These are phyloP conservation scores for Chrysoporthe puriensis DNA, from an alignment of 2,329 filamentous ascomycete species.

Conservation along the genomic window DNA sequence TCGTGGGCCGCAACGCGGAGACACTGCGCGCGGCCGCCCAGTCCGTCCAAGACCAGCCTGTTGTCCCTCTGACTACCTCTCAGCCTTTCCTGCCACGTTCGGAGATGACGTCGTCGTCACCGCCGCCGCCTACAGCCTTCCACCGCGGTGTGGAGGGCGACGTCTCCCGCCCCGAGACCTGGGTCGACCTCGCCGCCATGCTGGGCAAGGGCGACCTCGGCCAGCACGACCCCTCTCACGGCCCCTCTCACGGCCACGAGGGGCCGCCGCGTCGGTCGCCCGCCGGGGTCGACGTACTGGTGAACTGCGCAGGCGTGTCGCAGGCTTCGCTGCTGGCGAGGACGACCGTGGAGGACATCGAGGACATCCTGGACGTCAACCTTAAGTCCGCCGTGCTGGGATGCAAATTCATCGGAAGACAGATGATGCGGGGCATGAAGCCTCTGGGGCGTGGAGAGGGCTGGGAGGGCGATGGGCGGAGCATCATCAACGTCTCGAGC, in stretches of 20 bases:
- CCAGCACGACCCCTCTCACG: too few species aligned
- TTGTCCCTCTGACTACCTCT: background rate
- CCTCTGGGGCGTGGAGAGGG: slow-evolving; percentile 32
- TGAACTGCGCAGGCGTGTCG: slow-evolving; percentile 80
- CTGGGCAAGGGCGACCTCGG: slow-evolving; percentile 7
- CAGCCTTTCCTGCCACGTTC: background rate
- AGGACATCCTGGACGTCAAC: slow-evolving; percentile 69
- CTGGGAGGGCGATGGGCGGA: slow-evolving; percentile 39
- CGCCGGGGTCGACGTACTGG: slow-evolving; percentile 57
- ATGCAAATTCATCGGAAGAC: slow-evolving; percentile 56
- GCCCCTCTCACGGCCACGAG: background rate
- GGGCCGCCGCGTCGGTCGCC: background rate
- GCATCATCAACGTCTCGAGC: slow-evolving; percentile 82
- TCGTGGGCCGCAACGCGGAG: slow-evolving; percentile 61
- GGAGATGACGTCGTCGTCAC: background rate
- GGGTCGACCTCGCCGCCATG: slow-evolving; percentile 26
- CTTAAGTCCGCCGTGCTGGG: slow-evolving; percentile 67
- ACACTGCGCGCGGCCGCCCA: slow-evolving; percentile 47
- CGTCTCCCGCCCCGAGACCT: slow-evolving; percentile 30
- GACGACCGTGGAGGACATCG: slow-evolving; percentile 54
- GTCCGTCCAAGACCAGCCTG: slow-evolving; percentile 35
- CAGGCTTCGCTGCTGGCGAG: slow-evolving; percentile 67
- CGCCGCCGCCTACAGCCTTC: background rate
- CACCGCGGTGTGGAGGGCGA: slow-evolving; percentile 27
- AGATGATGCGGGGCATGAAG: slow-evolving; percentile 44